Evolutionary conservation across 768 basidiomycete genomes (phyloP).

Genomic region (Kwoniella dendrophila): DNA sequence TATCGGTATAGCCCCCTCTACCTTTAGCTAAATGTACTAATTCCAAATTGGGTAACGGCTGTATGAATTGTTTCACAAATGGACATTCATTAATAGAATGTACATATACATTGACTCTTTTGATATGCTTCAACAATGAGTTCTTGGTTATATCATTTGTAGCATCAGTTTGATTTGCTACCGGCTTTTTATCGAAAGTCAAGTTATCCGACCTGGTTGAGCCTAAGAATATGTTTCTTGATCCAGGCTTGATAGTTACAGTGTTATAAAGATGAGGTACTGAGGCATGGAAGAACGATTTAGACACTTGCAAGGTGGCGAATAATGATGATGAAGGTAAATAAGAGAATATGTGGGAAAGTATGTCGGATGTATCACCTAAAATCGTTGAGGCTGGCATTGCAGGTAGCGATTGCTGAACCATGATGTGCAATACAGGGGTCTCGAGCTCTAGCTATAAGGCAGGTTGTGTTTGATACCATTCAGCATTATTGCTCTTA

Average conservation of each 20-base stretch:
- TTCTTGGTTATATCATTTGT: conserved; percentile 11
- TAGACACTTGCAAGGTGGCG: conserved; percentile 3
- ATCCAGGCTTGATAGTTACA: neutral
- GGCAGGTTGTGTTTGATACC: no score
- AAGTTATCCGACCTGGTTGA: conserved; percentile 12
- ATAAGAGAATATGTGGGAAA: conserved; percentile 4
- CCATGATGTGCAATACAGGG: neutral
- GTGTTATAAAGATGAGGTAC: conserved; percentile 15
- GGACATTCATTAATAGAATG: conserved; percentile 21
- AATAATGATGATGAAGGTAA: neutral
- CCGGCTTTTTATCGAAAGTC: neutral
- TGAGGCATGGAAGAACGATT: conserved; percentile 9
- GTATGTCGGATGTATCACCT: conserved; percentile 5
- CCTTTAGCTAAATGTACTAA: conserved; percentile 9
- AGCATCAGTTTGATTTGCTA: neutral
- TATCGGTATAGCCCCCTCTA: neutral
- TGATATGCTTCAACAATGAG: conserved; percentile 2
- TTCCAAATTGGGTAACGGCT: conserved; percentile 16
- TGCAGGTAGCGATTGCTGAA: neutral
- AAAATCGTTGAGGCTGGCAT: conserved; percentile 3
- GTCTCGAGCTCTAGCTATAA: no score
- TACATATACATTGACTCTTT: neutral
- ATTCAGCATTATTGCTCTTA: no score
- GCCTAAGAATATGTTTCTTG: conserved; percentile 7
- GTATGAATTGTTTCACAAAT: conserved; percentile 15